Percentiles rank a stretch among this genome's conserved stretches.
Conservation (phyloP, 2,329 filamentous ascomycete species). For the Apiospora marii region DNA sequence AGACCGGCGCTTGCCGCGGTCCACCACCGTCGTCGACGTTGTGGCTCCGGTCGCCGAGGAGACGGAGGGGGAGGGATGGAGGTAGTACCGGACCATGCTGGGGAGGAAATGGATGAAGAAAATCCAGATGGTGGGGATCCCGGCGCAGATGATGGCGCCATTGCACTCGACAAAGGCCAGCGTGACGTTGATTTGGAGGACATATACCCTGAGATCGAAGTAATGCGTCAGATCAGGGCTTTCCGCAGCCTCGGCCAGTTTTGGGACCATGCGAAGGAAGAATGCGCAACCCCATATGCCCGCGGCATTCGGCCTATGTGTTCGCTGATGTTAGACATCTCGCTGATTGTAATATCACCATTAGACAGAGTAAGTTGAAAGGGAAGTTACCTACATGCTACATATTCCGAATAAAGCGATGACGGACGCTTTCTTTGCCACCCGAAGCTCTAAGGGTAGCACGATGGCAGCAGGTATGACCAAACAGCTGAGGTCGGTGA, state of each 20-base stretch:
- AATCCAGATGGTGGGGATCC: slow-evolving; percentile 4
- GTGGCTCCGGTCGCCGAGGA: background rate
- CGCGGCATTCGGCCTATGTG: background rate
- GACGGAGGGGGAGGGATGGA: background rate
- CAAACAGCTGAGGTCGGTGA: background rate
- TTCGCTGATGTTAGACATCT: background rate
- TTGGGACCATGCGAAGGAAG: background rate
- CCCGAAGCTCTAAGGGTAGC: background rate
- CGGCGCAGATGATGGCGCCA: background rate
- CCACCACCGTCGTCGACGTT: background rate
- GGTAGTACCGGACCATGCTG: slow-evolving; percentile 7
- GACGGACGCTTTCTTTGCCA: background rate
- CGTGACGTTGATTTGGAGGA: background rate
- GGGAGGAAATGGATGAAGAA: slow-evolving; percentile 4
- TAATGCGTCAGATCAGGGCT: background rate
- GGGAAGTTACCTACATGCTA: background rate
- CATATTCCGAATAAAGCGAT: background rate
- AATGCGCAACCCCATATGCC: background rate
- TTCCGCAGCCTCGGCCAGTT: too few relatives aligned
- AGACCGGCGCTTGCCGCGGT: background rate
- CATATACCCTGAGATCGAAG: background rate
- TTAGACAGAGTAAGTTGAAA: background rate
- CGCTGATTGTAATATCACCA: background rate
- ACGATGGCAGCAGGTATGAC: background rate
- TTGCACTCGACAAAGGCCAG: background rate